Evolutionary conservation across 768 basidiomycete species (phyloP).

Genomic region (Neoboletus brunneissimus): DNA sequence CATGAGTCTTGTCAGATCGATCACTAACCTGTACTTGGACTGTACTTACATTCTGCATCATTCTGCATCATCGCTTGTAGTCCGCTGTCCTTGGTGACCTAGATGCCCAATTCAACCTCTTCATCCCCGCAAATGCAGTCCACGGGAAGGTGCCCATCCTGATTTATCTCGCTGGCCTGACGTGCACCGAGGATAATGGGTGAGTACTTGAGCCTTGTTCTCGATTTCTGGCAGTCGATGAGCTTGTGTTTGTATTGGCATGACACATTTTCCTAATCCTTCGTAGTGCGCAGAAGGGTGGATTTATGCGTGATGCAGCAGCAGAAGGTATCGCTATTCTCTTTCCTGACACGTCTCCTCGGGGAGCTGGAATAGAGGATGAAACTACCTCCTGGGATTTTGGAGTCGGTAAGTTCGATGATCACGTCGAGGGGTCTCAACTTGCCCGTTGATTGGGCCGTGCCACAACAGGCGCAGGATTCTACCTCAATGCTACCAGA

Average conservation of each 20-base stretch:
- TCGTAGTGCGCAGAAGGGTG: conserved; percentile 85
- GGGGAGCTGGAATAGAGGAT: conserved; percentile 83
- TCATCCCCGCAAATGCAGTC: conserved; percentile 64
- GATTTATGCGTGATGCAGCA: conserved; percentile 82
- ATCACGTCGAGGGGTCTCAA: neutral
- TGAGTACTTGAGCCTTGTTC: conserved; percentile 39
- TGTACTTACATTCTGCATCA: neutral
- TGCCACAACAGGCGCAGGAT: conserved; percentile 67
- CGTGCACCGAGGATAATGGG: conserved; percentile 94
- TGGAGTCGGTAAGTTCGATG: conserved; percentile 60
- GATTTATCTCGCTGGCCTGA: conserved; percentile 85
- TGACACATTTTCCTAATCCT: neutral
- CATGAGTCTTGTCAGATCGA: neutral
- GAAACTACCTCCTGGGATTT: conserved; percentile 88
- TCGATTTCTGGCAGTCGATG: neutral
- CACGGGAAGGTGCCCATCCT: conserved; percentile 66
- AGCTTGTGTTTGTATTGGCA: neutral
- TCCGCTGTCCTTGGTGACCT: conserved; percentile 68
- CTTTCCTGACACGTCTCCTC: conserved; percentile 91
- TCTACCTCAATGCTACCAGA: conserved; percentile 90
- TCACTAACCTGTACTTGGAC: neutral
- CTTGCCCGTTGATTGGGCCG: conserved; percentile 1
- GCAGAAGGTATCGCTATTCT: conserved; percentile 85
- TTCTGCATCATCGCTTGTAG: conserved; percentile 36
- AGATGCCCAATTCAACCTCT: conserved; percentile 82